These are phyloP conservation scores for Psilocybe azurescens DNA, from an alignment of 768 basidiomycete genomes.

Conservation along the genomic window DNA sequence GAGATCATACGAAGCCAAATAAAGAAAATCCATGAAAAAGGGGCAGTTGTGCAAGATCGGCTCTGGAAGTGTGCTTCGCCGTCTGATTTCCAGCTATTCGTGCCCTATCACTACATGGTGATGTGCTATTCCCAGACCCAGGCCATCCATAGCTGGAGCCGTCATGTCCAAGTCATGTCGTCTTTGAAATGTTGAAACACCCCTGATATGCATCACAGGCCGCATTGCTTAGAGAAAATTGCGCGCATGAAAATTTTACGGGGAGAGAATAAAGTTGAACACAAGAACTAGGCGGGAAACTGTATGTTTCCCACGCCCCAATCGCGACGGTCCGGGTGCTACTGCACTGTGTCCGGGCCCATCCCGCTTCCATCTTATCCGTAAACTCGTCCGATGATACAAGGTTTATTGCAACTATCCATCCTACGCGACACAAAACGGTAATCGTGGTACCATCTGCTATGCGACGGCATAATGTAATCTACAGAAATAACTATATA, in stretches of 20 bases:
- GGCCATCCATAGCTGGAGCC: not conserved
- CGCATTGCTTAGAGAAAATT: not conserved
- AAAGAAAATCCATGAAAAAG: too few relatives aligned
- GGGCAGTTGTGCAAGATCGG: too few relatives aligned
- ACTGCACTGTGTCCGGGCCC: too few relatives aligned
- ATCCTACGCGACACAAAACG: too few relatives aligned
- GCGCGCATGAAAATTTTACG: not conserved
- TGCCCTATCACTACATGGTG: not conserved
- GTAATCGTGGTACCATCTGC: too few relatives aligned
- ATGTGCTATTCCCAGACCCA: not conserved
- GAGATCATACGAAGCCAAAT: not conserved
- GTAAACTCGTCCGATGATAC: too few relatives aligned
- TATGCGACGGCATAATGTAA: too few relatives aligned
- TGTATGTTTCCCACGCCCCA: constrained; percentile 1
- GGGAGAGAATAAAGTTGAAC: not conserved
- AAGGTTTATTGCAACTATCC: too few relatives aligned
- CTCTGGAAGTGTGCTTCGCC: not conserved
- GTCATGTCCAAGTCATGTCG: not conserved
- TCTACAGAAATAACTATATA: too few relatives aligned
- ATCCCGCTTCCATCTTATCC: too few relatives aligned
- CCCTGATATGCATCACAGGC: not conserved
- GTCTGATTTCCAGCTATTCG: not conserved
- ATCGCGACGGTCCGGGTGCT: not conserved
- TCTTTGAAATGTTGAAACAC: not conserved
- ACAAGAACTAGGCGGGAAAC: not conserved